phyloP scores from a whole-genome alignment of 352 stramenopile genomes.

The Globisporangium middletonii region DNA sequence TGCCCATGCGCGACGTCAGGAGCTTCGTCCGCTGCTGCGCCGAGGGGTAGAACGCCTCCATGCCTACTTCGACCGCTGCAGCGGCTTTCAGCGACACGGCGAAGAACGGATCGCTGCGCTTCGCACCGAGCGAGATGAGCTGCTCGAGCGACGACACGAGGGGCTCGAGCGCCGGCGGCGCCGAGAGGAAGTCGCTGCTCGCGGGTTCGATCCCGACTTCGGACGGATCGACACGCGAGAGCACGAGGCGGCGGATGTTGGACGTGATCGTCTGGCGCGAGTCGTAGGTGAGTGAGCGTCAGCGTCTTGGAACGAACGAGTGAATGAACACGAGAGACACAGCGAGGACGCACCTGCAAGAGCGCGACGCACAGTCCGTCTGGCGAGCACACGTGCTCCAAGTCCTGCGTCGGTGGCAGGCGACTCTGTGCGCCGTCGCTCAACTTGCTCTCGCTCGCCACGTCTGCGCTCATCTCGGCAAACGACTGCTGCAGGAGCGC shows the following conservation, averaged over 20 bases:
- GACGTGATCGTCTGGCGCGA: slow-evolving; percentile 53
- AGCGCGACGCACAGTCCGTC: slow-evolving; percentile 67
- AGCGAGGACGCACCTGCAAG: slow-evolving; percentile 29
- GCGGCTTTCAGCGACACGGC: slow-evolving; percentile 77
- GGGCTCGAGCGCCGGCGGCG: slow-evolving; percentile 54
- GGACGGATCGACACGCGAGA: slow-evolving; percentile 66
- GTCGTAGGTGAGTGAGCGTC: not conserved
- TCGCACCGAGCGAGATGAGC: slow-evolving; percentile 74
- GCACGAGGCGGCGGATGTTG: slow-evolving; percentile 75
- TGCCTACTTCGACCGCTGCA: slow-evolving; percentile 77
- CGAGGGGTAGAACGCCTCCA: slow-evolving; percentile 84
- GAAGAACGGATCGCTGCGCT: slow-evolving; percentile 77
- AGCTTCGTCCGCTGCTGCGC: slow-evolving; percentile 78
- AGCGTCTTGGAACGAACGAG: not conserved
- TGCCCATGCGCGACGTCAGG: slow-evolving; percentile 77
- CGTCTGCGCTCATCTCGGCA: slow-evolving; percentile 6
- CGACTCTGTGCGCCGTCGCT: not conserved
- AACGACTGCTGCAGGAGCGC: slow-evolving; percentile 14
- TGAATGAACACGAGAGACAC: not conserved
- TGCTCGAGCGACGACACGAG: slow-evolving; percentile 65
- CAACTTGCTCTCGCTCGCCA: slow-evolving; percentile 2
- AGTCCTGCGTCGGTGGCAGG: slow-evolving; percentile 1
- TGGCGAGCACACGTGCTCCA: slow-evolving; percentile 33
- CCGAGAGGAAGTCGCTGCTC: slow-evolving; percentile 44
- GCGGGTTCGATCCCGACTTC: slow-evolving; percentile 64